Conservation (phyloP, 169 alveolate genomes). For the Besnoitia besnoiti region DNA sequence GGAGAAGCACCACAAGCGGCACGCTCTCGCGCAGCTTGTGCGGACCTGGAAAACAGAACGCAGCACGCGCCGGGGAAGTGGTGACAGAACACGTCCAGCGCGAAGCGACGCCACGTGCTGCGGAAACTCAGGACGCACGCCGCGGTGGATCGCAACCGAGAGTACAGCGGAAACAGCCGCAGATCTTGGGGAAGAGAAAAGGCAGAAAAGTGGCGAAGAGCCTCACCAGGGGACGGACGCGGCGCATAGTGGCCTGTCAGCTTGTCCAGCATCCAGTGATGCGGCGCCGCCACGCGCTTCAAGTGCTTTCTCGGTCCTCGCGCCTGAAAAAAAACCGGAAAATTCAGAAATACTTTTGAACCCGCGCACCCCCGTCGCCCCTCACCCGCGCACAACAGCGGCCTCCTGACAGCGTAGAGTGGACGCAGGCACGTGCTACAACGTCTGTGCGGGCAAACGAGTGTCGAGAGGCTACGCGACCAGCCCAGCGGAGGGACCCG, state of each 20-base stretch:
- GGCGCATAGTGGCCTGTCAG: slow-evolving; percentile 95
- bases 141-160: slow-evolving; percentile 31
- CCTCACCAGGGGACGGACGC: slow-evolving; percentile 92
- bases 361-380: neutral
- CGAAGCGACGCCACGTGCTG: neutral
- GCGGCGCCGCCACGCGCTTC: slow-evolving; percentile 99
- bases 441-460: too few species aligned
- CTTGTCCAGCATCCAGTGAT: slow-evolving; percentile 98
- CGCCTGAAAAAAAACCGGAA: slow-evolving; percentile 83
- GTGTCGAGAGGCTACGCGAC: too few species aligned
- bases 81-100: neutral
- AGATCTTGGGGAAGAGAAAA: neutral
- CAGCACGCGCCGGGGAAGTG: neutral
- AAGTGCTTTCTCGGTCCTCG: slow-evolving; percentile 99
- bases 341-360: neutral
- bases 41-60: slow-evolving; percentile 86
- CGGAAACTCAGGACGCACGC: slow-evolving; percentile 92
- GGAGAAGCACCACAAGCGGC: slow-evolving; percentile 92
- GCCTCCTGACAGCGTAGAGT: too few species aligned
- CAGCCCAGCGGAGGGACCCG: too few species aligned
- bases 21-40: slow-evolving; percentile 97
- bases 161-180: neutral
- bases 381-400: neutral
- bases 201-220: neutral
- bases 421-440: too few species aligned